Percentiles rank a stretch among this genome's conserved stretches.
Conservation (phyloP, 2,329 filamentous ascomycete genomes). For the Cladorrhinum sp. region DNA sequence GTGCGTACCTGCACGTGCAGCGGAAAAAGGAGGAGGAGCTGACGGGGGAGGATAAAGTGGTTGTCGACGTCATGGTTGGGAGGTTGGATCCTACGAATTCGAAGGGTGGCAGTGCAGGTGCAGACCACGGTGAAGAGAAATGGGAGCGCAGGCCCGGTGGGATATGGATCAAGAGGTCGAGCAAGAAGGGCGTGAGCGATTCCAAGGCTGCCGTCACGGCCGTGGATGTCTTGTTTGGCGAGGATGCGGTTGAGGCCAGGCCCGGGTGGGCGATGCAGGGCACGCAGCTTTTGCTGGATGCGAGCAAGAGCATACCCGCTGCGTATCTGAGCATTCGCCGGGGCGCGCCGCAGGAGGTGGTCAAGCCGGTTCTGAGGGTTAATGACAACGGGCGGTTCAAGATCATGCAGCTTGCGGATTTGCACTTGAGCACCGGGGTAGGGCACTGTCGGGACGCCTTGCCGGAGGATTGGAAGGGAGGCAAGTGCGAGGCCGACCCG, state of each 20-base stretch:
- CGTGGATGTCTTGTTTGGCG: constrained; percentile 82
- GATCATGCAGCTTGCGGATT: constrained; percentile 92
- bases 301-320: constrained; percentile 58
- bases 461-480: constrained; percentile 67
- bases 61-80: constrained; percentile 75
- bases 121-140: constrained; percentile 45
- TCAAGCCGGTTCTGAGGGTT: constrained; percentile 73
- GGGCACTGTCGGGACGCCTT: constrained; percentile 84
- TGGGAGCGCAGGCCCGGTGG: constrained; percentile 79
- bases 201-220: constrained; percentile 72
- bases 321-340: constrained; percentile 76
- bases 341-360: constrained; percentile 60
- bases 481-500: constrained; percentile 85
- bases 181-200: constrained; percentile 70
- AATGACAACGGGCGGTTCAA: constrained; percentile 91
- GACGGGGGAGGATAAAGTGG: constrained; percentile 67
- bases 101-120: constrained; percentile 41
- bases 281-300: constrained; percentile 68
- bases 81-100: constrained; percentile 65
- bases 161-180: constrained; percentile 77
- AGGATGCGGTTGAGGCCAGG: constrained; percentile 87
- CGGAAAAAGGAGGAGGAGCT: constrained; percentile 86
- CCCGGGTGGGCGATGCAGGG: constrained; percentile 76
- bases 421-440: constrained; percentile 88
- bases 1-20: constrained; percentile 77